These are phyloP conservation scores for Pseudotsuga menziesii DNA, from an alignment of 75 land plant genomes.

Conservation along the genomic window DNA sequence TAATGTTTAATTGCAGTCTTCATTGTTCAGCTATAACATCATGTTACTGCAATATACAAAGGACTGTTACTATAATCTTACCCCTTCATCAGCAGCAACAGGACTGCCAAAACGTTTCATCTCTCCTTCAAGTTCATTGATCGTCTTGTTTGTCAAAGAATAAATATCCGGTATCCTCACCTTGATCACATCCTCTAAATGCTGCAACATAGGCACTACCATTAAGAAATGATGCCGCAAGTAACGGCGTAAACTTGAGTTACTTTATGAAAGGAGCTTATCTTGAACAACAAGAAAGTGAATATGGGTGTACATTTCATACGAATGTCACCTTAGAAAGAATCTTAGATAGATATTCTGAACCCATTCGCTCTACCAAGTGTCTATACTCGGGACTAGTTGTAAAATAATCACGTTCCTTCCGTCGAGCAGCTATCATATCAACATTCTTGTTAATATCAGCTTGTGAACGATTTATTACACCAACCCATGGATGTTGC, in stretches of 20 bases:
- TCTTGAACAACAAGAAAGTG: not conserved
- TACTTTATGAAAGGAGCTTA: not conserved
- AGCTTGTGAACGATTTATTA: slow-evolving; percentile 88
- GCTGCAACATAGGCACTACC: slow-evolving; percentile 32
- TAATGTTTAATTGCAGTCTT: no score
- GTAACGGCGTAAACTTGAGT: no score
- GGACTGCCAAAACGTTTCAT: slow-evolving; percentile 79
- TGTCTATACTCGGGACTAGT: slow-evolving; percentile 83
- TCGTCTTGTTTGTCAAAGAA: slow-evolving; percentile 66
- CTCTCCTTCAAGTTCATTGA: slow-evolving; percentile 78
- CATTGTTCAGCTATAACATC: no score
- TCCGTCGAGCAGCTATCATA: slow-evolving; percentile 76
- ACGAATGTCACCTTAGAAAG: slow-evolving; percentile 57
- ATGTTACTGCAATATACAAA: no score
- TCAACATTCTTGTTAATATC: slow-evolving; percentile 86
- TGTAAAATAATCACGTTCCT: slow-evolving; percentile 79
- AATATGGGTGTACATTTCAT: not conserved
- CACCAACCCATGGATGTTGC: slow-evolving; percentile 92
- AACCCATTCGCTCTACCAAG: slow-evolving; percentile 74
- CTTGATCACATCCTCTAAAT: slow-evolving; percentile 75
- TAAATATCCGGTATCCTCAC: slow-evolving; percentile 75
- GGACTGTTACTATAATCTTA: slow-evolving; percentile 16
- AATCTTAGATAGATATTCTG: slow-evolving; percentile 84
- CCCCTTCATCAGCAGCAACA: slow-evolving; percentile 72
- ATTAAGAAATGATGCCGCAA: not conserved